Evolutionary conservation across 192 early-diverging fungal species (phyloP), one percentile per base, ranked within the genome.

Genomic region (Borealophlyctis nickersoniae): DNA sequence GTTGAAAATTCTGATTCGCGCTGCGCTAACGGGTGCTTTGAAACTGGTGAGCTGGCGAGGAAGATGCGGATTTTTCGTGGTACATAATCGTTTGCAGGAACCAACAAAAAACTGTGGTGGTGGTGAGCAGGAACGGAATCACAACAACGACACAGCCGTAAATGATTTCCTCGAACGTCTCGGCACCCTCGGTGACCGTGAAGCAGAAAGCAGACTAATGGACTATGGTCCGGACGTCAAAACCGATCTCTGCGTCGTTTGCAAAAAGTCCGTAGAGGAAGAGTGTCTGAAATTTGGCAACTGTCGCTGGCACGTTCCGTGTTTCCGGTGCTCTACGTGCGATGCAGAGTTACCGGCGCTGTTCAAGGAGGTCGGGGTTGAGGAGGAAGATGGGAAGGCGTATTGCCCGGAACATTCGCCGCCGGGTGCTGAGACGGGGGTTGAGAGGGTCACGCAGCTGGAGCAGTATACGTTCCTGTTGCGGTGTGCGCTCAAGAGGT

Each of bases 381-480:
- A 75, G 22, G 52, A 29, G 28, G 54, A 16, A 16, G 39, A 51
- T 19, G 63, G 60, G 0, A 50, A 58, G 4, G 24, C 73, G 39
- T 76, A 54, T 60, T 80, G 79, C 45, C 16, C 30, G n/a, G 58
- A 52, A 13, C 76, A 78, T 49, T 36, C 56, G 23, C 24, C 56
- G 4, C 52, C 53, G 33, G 53, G 23, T 14, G 51, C 60, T 7
- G 33, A 9, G 2, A 56, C 68, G 27, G 81, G 86, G 7, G 87
- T 93, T 61, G 80, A 84, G 63, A 73, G 83, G 68, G 84, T 96
- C 2, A 87, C 95, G 7, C 89, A 94, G 65, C 76, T 98, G 45
- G 82, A 93, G 63, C 92, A 97, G 77, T 96, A 95, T 73, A 86
- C 88, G 49, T 96, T 92, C 72, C 70, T 94, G 34, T 74, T 98